Base-by-base conservation (phyloP, 768 basidiomycete genomes). In the Mycena floridula region DNA sequence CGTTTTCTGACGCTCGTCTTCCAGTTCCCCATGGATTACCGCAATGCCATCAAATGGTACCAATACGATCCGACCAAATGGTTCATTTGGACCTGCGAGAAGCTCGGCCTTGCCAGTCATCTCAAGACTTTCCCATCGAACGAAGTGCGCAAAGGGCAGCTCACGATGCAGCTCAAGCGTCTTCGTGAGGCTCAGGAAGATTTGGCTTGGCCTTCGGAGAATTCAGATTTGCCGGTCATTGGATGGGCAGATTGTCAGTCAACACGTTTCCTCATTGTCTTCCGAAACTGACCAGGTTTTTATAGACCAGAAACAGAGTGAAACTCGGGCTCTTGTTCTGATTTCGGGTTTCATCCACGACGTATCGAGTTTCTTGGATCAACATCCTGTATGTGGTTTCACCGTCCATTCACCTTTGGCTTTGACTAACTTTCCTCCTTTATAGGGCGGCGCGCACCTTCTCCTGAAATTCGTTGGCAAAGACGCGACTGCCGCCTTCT, bases 331-430 rank as follows among this genome's bases (percentile, higher is more conserved):
- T 11, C 68, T 95, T 22, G 78, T 95, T 45, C 81, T 90, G 51
- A 71, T 97, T 46, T 85, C 90, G 27, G 93, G 93, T 13, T 93
- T 91, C 72, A 94, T 96, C 43, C 93, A 95, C 59, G 93, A 95
- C 46, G 83, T 90, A 36, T 73, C 82, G 0, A 65, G 73, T 12
- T 96, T 95, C 69, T 75, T 87, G 46, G 86, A 92, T 35, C 89
- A 95, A 49, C 92, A 96, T 59, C 93, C 93, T 3, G n/a, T n/a
- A n/a, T n/a, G n/a, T n/a, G n/a, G n/a, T n/a, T n/a, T n/a, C n/a
- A n/a, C n/a, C n/a, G n/a, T n/a, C n/a, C n/a, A n/a, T n/a, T n/a
- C n/a, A n/a, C n/a, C n/a, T n/a, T n/a, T n/a, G n/a, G n/a, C n/a
- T n/a, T n/a, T n/a, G n/a, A n/a, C n/a, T n/a, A n/a, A n/a, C n/a